Base-by-base conservation (phyloP, 768 basidiomycete species). In the Trametes maxima region DNA sequence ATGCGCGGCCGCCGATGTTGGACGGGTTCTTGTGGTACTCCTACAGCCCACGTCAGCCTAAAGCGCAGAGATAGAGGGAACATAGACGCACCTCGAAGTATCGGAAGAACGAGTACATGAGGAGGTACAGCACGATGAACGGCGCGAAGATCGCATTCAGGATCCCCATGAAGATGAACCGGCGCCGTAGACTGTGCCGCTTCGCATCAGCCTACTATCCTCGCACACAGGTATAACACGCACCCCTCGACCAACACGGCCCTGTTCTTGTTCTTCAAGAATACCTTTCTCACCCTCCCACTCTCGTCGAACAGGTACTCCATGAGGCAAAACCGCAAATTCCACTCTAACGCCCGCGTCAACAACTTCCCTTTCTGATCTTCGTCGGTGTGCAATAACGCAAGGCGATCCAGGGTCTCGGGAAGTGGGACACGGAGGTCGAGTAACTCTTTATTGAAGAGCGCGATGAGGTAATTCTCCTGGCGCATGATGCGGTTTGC, bases 1-100 rank as follows among this genome's bases (percentile, higher is more conserved):
- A 99, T 57, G 90, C 84, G 35, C 97, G 87, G 12, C 90, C 87
- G 39, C 95, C 91, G 50, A 98, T 94, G 1, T 94, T 88, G 0
- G 97, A 98, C 1, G 96, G 97, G 70, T 98, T 94, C 75, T 96
- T 96, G 83, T 94, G 96, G 70, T 98, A 98, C 81, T 99, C 95
- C 97, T 99, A 67, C 16, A 36, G 43, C 22, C 17, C 42, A 33
- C 25, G 8, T 39, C 33, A 28, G 28, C 17, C 40, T 22, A 17
- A n/a, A 36, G 36, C 42, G 12, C 42, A n/a, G 16, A 25, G 11
- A 42, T 21, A 40, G 55, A 55, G 21, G 19, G 11, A 5, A 19
- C 13, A 73, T 12, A 8, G 45, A 13, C 86, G 53, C 49, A 94
- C 97, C 82, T 99, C 97, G 63, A 99, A 99, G 73, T 99, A 99